Evolutionary conservation across 768 basidiomycete genomes (phyloP), one percentile per base, ranked within the genome.

Genomic region (Xerocomus brunneocitrinus): DNA sequence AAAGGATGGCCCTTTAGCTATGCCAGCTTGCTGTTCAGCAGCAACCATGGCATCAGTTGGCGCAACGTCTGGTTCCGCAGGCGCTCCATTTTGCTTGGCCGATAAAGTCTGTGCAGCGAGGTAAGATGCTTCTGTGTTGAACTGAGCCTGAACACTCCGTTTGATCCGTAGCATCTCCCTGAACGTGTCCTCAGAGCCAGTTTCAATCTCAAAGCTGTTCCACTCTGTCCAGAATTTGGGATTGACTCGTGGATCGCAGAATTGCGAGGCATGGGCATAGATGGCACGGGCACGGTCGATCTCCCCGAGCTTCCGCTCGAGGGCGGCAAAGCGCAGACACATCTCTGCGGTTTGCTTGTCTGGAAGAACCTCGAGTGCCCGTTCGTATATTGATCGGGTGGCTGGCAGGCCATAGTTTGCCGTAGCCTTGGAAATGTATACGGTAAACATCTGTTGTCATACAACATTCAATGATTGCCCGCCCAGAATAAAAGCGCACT

Each of bases 171-270:
- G 68, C 89, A 91, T 92, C 73, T 91, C 90, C 58, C 86, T 79
- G 85, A 99, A 99, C 0, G 97, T 99, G 67, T 99, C 97, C 69
- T 99, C 97, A 2, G 92, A 95, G 2, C 97, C 97, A 3, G 94
- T 97, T 69, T 98, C 97, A 64, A 98, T 92, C 73, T 99, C 97
- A 74, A 98, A 99, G 47, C 77, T 78, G 69, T 98, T 94, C 97
- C 97, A 98, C 67, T 97, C 92, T 30, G 79, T 71, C 97, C 97
- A 98, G 79, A 98, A 98, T 55, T 85, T 84, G 34, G 93, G 87
- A 66, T 89, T 84, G 57, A 89, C 82, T 16, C 95, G 82, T 12
- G 95, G 95, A 67, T 98, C 95, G 70, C 95, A 99, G 80, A 99
- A 98, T 65, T 99, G 97, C 19, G 91, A 93, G 0, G 97, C 95